Base-by-base conservation (phyloP, 768 basidiomycete genomes). In the Termitomyces sp. region DNA sequence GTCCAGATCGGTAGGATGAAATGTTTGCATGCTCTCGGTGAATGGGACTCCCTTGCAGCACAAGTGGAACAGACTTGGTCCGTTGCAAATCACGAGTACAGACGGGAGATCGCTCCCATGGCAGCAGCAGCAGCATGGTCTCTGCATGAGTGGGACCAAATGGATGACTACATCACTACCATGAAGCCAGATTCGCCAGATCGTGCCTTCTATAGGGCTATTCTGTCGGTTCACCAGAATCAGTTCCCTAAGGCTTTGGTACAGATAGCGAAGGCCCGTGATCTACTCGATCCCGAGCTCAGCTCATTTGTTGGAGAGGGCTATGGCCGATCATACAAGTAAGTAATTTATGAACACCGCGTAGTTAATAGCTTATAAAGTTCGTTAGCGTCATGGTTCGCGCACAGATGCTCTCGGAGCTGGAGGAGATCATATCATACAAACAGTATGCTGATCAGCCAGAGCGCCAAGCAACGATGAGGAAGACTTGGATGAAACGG, bases 61-160 rank as follows among this genome's bases (percentile, higher is more conserved):
- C 89, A 93, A 57, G 95, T 98, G 1, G 88, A 92, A 56, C 87
- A 93, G 62, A 84, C 88, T 61, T 99, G 97, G 97, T 71, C 83
- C 3, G 89, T 83, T 60, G 89, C 93, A 12, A 85, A 79, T 48
- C 81, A 88, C 57, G 95, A 97, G 53, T 88, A 94, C 62, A 87
- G 90, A 48, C 82, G 88, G 52, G 89, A 91, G 72, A 97, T 98
- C 62, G 95, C 97, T 0, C 95, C 97, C 0, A 89, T 99, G 79
- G 97, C 96, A 0, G 93, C 97, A 1, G 95, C 96, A 0, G 96
- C 97, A 1, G 93, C 95, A 2, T 99, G 97, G 96, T 93, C 93
- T 2, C 74, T 98, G 56, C 88, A 89, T 62, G 95, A 98, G 65
- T 99, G 97, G 97, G 95, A 98, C 65, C 82, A 88, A 3, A 99